phyloP scores from a whole-genome alignment of 1,139 yeast genomes.

The Saccharomyces hybrid region DNA sequence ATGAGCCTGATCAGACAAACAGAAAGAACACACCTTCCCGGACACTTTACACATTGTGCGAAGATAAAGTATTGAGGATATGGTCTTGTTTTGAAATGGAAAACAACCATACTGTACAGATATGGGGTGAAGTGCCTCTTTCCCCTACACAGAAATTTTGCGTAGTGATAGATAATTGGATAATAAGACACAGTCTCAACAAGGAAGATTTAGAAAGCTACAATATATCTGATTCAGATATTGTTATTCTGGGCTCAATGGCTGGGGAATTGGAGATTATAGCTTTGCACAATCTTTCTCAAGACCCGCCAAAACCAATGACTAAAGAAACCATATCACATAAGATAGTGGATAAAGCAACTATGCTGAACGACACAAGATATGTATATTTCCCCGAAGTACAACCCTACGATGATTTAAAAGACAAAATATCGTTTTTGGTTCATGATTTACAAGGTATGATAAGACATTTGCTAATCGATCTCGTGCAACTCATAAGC shows the following conservation, averaged over 20 bases:
- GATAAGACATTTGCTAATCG: constrained; percentile 40
- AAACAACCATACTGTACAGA: constrained; percentile 49
- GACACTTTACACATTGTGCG: constrained; percentile 50
- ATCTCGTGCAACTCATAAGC: constrained; percentile 26
- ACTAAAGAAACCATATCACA: constrained; percentile 23
- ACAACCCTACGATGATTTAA: constrained; percentile 23
- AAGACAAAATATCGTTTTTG: constrained; percentile 36
- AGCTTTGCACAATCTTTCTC: constrained; percentile 46
- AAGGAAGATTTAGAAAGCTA: constrained; percentile 13
- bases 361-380: constrained; percentile 30
- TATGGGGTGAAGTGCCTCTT: constrained; percentile 53
- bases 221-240: constrained; percentile 40
- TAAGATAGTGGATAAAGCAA: constrained; percentile 20
- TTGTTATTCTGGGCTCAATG: constrained; percentile 47
- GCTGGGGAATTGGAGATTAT: constrained; percentile 42
- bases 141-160: constrained; percentile 36
- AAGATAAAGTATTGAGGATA: constrained; percentile 50
- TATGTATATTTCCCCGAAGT: constrained; percentile 33
- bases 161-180: constrained; percentile 51
- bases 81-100: constrained; percentile 69
- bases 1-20: constrained; percentile 34
- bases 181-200: constrained; percentile 38
- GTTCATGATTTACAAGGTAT: constrained; percentile 48
- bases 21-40: constrained; percentile 7
- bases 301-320: constrained; percentile 40